These are phyloP conservation scores for Aspergillus sp. DNA, from an alignment of 2,329 filamentous ascomycete genomes.

Conservation along the genomic window DNA sequence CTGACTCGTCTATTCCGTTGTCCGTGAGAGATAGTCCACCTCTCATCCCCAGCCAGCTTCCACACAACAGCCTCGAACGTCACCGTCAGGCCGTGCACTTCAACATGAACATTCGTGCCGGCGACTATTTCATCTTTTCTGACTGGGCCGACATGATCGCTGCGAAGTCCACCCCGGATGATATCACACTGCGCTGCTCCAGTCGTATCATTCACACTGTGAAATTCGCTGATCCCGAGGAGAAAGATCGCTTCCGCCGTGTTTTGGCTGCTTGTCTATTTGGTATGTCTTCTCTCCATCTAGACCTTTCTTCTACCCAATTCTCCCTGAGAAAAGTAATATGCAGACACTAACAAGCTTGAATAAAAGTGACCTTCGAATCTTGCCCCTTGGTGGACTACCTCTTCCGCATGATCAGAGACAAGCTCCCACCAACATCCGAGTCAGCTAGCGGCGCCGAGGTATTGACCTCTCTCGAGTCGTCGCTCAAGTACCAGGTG, in stretches of 20 bases:
- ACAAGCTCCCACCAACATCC: conserved; percentile 25
- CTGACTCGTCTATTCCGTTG: conserved; percentile 21
- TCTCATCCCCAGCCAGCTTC: conserved; percentile 27
- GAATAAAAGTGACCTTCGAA: conserved; percentile 27
- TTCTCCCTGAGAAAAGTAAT: neutral
- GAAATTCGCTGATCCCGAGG: conserved; percentile 22
- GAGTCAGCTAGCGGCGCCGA: neutral
- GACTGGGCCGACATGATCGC: conserved; percentile 23
- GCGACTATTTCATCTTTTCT: conserved; percentile 40
- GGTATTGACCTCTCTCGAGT: conserved; percentile 14
- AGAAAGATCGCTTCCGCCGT: conserved; percentile 37
- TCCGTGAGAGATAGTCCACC: conserved; percentile 22
- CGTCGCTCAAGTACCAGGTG: conserved; percentile 26
- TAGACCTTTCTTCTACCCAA: neutral
- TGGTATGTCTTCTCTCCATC: conserved; percentile 18
- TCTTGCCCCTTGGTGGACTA: conserved; percentile 27
- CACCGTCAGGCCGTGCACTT: conserved; percentile 37
- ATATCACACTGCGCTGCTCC: conserved; percentile 23
- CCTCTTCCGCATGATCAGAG: conserved; percentile 36
- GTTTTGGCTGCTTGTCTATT: conserved; percentile 33
- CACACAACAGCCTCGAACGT: conserved; percentile 35
- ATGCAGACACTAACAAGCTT: conserved; percentile 1
- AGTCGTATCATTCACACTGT: conserved; percentile 20
- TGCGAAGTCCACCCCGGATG: conserved; percentile 12
- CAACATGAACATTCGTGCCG: conserved; percentile 20